Conservation (phyloP, 805 yeast species). For the Kuraishia floccosa region DNA sequence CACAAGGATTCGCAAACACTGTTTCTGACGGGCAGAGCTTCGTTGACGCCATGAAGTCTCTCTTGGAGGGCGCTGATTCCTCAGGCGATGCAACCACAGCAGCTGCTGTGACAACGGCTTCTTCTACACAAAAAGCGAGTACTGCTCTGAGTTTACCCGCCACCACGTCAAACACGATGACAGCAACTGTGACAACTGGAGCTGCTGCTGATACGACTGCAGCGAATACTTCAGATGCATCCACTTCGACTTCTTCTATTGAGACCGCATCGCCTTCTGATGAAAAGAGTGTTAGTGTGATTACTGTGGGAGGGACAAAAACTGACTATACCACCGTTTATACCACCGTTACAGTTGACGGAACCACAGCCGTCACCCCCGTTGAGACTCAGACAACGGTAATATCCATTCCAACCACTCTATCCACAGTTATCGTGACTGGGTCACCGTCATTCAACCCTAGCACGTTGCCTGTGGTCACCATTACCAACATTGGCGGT, state of each 20-base stretch:
- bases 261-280: constrained; percentile 5
- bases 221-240: constrained; percentile 4
- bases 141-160: constrained; percentile 4
- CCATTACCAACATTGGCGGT: constrained; percentile 7
- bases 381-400: not conserved
- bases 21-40: constrained; percentile 26
- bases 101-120: constrained; percentile 3
- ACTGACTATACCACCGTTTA: too few relatives aligned
- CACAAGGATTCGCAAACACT: constrained; percentile 40
- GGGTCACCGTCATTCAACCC: constrained; percentile 3
- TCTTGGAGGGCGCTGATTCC: constrained; percentile 7
- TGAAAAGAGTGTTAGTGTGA: not conserved
- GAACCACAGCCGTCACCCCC: not conserved
- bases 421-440: not conserved
- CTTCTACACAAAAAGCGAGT: constrained; percentile 5
- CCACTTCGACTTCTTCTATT: constrained; percentile 8
- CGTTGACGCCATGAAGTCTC: constrained; percentile 15
- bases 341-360: not conserved
- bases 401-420: too few relatives aligned
- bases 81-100: constrained; percentile 4
- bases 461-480: constrained; percentile 4
- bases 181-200: constrained; percentile 10
- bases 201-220: constrained; percentile 7
- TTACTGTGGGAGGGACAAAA: not conserved
- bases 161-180: constrained; percentile 4